These are phyloP conservation scores for Fagus crenata DNA, from an alignment of 306 rosid species.

Conservation along the genomic window DNA sequence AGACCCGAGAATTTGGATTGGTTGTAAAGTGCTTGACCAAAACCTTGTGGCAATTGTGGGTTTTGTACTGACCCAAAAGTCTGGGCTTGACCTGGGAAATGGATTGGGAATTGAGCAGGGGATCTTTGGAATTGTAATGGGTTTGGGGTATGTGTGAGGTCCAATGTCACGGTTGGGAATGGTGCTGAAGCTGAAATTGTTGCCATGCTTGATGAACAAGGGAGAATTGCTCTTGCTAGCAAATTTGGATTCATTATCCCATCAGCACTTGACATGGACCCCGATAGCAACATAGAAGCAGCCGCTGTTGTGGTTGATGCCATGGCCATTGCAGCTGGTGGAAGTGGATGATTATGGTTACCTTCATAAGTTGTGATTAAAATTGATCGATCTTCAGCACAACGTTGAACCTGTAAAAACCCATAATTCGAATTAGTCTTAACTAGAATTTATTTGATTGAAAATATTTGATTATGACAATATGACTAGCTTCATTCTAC, in stretches of 20 bases:
- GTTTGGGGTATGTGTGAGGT: constrained; percentile 75
- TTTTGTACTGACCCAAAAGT: constrained; percentile 39
- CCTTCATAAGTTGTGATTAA: constrained; percentile 95
- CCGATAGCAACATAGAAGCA: constrained; percentile 81
- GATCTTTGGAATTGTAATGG: constrained; percentile 61
- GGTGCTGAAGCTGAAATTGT: constrained; percentile 54
- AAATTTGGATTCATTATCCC: constrained; percentile 81
- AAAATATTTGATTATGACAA: too few species aligned
- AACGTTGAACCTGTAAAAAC: constrained; percentile 75
- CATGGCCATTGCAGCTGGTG: constrained; percentile 98
- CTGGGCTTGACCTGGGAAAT: constrained; percentile 58
- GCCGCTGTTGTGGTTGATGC: constrained; percentile 92
- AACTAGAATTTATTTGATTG: neutral
- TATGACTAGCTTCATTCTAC: too few species aligned
- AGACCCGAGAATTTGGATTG: constrained; percentile 91
- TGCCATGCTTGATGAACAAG: constrained; percentile 38
- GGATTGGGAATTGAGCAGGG: constrained; percentile 54
- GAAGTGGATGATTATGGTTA: constrained; percentile 91
- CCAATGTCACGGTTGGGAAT: constrained; percentile 60
- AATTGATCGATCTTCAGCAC: constrained; percentile 76
- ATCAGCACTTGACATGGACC: constrained; percentile 87
- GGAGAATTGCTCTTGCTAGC: constrained; percentile 41
- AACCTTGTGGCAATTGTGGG: constrained; percentile 41
- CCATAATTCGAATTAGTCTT: neutral
- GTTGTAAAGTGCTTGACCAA: constrained; percentile 67